Evolutionary conservation across 768 basidiomycete genomes (phyloP).

Genomic region (Thelephora aurantiotincta): DNA sequence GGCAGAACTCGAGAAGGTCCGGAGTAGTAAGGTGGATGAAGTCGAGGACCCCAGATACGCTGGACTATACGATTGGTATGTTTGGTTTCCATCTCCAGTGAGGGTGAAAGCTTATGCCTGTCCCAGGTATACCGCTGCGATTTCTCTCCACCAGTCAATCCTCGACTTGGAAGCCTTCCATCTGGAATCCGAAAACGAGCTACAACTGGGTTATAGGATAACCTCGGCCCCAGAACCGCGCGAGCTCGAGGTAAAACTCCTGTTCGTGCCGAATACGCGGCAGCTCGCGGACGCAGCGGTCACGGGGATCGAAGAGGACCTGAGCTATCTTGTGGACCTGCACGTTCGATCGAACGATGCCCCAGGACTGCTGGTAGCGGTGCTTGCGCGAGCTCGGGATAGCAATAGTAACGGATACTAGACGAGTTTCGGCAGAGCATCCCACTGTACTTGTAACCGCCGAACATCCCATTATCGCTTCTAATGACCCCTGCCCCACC

Average conservation of each 20-base stretch:
- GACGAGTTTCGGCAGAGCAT: no score
- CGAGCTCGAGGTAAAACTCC: conserved; percentile 36
- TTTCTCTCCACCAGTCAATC: conserved; percentile 49
- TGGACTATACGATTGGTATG: conserved; percentile 59
- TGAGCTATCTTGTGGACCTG: conserved; percentile 44
- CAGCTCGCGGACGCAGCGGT: conserved; percentile 47
- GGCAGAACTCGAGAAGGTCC: conserved; percentile 58
- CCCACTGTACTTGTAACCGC: no score
- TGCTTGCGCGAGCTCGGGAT: conserved; percentile 32
- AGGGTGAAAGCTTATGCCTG: background rate
- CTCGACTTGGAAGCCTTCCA: conserved; percentile 44
- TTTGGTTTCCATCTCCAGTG: conserved; percentile 2
- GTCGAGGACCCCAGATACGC: conserved; percentile 49
- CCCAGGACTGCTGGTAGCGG: conserved; percentile 45
- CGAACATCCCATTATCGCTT: no score
- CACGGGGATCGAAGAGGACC: conserved; percentile 35
- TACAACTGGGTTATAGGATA: conserved; percentile 53
- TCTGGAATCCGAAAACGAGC: conserved; percentile 60
- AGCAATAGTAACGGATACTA: no score
- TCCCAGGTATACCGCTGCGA: conserved; percentile 55
- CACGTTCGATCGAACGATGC: conserved; percentile 54
- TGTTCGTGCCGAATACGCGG: conserved; percentile 60
- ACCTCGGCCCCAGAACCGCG: conserved; percentile 16
- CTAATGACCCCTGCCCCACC: no score
- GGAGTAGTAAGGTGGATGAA: conserved; percentile 36